Base-by-base conservation (phyloP, 2,329 filamentous ascomycete genomes). In the Botrytis fabae region DNA sequence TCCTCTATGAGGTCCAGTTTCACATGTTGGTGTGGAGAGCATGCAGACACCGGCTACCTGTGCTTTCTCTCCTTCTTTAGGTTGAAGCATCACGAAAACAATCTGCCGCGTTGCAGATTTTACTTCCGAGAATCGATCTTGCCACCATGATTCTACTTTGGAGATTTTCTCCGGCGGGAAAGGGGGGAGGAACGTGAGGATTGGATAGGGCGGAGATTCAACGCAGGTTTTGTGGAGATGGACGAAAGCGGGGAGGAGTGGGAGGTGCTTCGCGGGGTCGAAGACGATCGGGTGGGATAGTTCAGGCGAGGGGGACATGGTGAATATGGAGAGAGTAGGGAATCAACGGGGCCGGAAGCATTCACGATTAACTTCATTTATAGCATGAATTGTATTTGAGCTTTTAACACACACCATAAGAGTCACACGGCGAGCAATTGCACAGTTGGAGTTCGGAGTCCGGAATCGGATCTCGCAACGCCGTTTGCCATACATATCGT, bases 1-100 rank as follows among this genome's bases (percentile, higher is more conserved):
- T 4, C 83, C 88, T 44, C 88, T 83, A 75, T 88, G 88, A 0
- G 85, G 83, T 0, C 85, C 87, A 6, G 89, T 91, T 79, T 91
- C 86, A 6, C 83, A 83, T 28, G 81, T 80, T 9, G 87, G 86
- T 80, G 86, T 84, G 64, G 76, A 78, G 5, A 68, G 25, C 46
- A 69, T 69, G 9, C 46, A 69, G 28, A 69, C 35, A 2, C 65
- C 46, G 25, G 48, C 65, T 28, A 69, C 22, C 6, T 32, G 38
- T 20, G 28, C 32, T 22, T 57, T 28, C 12, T 65, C 44, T 35
- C 8, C 63, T 28, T 48, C 32, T 9, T 35, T 32, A 7, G 63
- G 42, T 25, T 35, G 4, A 35, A 32, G 12, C 20, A 48, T 48
- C 2, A 65, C 44, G 20, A 48, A 65, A 7, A 65, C 1, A 16